Percentiles rank a stretch among this genome's conserved stretches.
phyloP scores from a whole-genome alignment of 208 protist genomes.

The Wallacemonas sp. region DNA sequence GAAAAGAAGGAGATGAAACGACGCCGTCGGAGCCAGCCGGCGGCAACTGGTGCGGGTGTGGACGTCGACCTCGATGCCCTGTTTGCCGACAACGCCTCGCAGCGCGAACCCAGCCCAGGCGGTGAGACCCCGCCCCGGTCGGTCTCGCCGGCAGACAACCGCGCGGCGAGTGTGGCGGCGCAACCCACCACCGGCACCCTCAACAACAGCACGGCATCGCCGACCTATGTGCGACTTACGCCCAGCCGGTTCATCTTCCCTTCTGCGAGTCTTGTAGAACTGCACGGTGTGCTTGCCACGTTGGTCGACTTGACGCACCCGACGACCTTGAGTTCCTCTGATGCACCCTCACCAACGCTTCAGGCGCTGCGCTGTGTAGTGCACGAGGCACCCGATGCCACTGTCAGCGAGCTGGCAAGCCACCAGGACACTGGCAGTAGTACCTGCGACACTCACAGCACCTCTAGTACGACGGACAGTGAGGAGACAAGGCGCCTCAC shows the following conservation, averaged over 20 bases:
- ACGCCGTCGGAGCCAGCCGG: too few species aligned
- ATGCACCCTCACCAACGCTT: not conserved
- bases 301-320: constrained; percentile 15
- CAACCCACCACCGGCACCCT: not conserved
- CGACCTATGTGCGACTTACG: not conserved
- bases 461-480: too few species aligned
- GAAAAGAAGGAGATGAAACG: constrained; percentile 8
- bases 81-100: not conserved
- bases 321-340: not conserved
- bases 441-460: too few species aligned
- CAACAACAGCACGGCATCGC: not conserved
- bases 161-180: too few species aligned
- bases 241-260: not conserved
- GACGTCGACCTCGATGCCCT: constrained; percentile 1
- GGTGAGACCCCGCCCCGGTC: not conserved
- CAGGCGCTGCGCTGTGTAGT: constrained; percentile 13
- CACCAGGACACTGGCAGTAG: too few species aligned
- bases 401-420: too few species aligned
- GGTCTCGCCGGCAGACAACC: not conserved
- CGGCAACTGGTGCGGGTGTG: not conserved
- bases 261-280: constrained; percentile 6
- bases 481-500: constrained; percentile 7
- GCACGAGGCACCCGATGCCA: not conserved
- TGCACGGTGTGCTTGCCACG: constrained; percentile 8
- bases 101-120: not conserved